phyloP scores from a whole-genome alignment of 345 rosid species.

The Salix purpurea region DNA sequence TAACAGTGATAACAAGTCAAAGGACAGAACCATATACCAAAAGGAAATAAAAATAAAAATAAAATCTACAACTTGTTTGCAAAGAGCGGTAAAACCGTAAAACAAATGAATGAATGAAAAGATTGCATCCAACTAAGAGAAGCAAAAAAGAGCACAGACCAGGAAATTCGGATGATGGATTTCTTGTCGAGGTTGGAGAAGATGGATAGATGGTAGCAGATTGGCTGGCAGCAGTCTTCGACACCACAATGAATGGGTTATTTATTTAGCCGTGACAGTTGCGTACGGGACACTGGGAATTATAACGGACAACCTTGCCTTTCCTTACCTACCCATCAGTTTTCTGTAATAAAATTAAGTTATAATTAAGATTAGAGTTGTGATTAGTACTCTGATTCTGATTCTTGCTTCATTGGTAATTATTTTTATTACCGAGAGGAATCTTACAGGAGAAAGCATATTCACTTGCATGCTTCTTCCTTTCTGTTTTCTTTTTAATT shows the following conservation, averaged over 20 bases:
- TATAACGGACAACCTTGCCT: background rate
- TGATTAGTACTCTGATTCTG: background rate
- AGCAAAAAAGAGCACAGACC: background rate
- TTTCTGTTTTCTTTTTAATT: background rate
- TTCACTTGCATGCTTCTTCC: background rate
- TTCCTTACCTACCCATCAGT: background rate
- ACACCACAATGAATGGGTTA: background rate
- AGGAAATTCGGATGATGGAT: background rate
- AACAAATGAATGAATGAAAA: background rate
- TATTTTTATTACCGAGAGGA: too few species aligned
- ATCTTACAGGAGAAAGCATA: background rate
- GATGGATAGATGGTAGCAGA: background rate
- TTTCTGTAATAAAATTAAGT: background rate
- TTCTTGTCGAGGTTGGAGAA: background rate
- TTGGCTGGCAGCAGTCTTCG: background rate
- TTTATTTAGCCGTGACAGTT: background rate
- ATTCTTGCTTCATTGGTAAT: background rate
- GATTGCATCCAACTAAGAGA: background rate
- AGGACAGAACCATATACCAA: background rate
- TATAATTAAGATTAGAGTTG: background rate
- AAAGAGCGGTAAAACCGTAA: background rate
- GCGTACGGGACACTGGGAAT: background rate
- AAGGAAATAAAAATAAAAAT: too few species aligned
- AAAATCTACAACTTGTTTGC: background rate
- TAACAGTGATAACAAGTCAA: background rate